phyloP scores from a whole-genome alignment of 371 early-diverging fungal genomes.

The Mycotypha africana region DNA sequence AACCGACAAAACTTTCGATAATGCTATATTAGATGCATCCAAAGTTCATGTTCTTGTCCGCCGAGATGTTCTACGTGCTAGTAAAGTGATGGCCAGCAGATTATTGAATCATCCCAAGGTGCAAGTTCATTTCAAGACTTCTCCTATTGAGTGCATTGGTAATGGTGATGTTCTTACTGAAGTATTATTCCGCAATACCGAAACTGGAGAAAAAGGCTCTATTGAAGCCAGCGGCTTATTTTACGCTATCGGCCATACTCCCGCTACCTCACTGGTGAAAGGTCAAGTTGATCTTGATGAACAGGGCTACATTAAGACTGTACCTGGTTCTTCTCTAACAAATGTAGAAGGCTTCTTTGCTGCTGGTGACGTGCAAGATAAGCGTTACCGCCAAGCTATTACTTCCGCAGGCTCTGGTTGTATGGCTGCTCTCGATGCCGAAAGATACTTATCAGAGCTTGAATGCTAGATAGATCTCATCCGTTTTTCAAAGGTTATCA shows the following conservation, averaged over 20 bases:
- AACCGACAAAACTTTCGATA: too few species aligned
- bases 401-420: slow-evolving; percentile 78
- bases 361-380: slow-evolving; percentile 97
- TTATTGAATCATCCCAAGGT: slow-evolving; percentile 83
- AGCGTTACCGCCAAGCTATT: slow-evolving; percentile 80
- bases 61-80: slow-evolving; percentile 94
- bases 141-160: slow-evolving; percentile 84
- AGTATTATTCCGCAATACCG: slow-evolving; percentile 67
- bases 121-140: slow-evolving; percentile 85
- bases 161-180: slow-evolving; percentile 69
- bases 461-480: too few species aligned
- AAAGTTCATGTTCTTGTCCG: slow-evolving; percentile 96
- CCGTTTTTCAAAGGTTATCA: too few species aligned
- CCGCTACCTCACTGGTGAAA: slow-evolving; percentile 79
- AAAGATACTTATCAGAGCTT: slow-evolving; percentile 62
- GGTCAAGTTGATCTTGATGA: slow-evolving; percentile 71
- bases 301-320: slow-evolving; percentile 85
- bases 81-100: slow-evolving; percentile 92
- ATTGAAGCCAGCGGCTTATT: slow-evolving; percentile 88
- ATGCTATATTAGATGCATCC: slow-evolving; percentile 65
- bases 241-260: slow-evolving; percentile 98
- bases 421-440: slow-evolving; percentile 93
- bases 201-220: slow-evolving; percentile 55
- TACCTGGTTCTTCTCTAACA: slow-evolving; percentile 78
- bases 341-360: slow-evolving; percentile 92